Conservation (phyloP, 352 stramenopile genomes). For the Thraustochytrium sp. region DNA sequence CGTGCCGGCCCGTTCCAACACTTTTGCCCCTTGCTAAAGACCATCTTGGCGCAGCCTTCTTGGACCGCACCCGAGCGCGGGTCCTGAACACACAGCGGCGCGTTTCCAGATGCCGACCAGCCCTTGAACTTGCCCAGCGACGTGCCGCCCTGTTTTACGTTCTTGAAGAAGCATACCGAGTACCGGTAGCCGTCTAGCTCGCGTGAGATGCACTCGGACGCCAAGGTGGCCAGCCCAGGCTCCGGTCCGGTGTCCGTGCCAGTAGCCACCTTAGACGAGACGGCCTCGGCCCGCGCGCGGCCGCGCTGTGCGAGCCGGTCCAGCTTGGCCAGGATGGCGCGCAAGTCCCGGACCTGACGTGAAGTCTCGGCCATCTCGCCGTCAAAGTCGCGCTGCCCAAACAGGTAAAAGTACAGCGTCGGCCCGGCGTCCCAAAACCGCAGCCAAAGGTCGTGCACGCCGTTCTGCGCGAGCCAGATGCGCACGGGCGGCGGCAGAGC, state of each 20-base stretch:
- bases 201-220: constrained; percentile 65
- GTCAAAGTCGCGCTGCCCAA: background rate
- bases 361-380: background rate
- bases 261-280: too few species aligned
- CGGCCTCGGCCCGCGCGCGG: too few species aligned
- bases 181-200: constrained; percentile 72
- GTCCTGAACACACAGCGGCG: background rate
- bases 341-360: background rate
- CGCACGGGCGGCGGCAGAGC: background rate
- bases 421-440: constrained; percentile 27
- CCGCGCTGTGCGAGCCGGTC: too few species aligned
- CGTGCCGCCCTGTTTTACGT: constrained; percentile 68
- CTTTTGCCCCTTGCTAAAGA: constrained; percentile 55
- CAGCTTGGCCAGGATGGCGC: background rate
- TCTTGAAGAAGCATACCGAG: constrained; percentile 72
- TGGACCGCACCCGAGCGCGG: background rate
- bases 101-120: background rate
- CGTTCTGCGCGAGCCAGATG: background rate
- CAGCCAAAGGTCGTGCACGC: background rate
- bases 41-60: background rate
- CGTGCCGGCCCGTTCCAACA: constrained; percentile 72
- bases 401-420: constrained; percentile 34
- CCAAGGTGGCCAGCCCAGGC: constrained; percentile 60
- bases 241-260: background rate
- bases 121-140: constrained; percentile 59